Evolutionary conservation across 768 basidiomycete species (phyloP), one percentile per base, ranked within the genome.

Genomic region (Suillus cothurnatus): DNA sequence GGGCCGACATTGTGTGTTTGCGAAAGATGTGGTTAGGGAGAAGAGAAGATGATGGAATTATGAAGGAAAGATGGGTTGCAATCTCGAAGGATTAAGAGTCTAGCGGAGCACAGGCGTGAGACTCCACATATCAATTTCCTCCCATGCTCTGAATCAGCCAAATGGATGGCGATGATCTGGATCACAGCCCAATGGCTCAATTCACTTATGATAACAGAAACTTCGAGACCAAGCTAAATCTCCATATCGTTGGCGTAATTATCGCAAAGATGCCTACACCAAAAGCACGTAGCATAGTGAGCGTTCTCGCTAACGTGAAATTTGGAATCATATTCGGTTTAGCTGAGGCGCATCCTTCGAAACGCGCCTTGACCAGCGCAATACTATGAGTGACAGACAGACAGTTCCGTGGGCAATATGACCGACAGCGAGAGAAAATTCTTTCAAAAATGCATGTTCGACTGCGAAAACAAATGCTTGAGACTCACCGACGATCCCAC

Each of bases 1-100:
- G 78, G 71, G 75, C 71, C 75, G 84, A 77, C 81, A 82, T 84
- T 72, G 68, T 70, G 74, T 68, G 62, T 57, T 59, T 60, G 70
- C 75, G 70, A 77, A 69, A 71, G 71, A 72, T 68, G 73, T 71
- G 69, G 73, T 72, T 76, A 72, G 74, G 79, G 68, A 70, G 70
- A 74, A 72, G 66, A 61, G 71, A 69, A 72, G 71, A 69, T 76
- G 75, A 74, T 79, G 71, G 75, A 71, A 65, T 71, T 71, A 71
- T 58, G 71, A 73, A 73, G 72, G 72, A 71, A 73, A 68, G 73
- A 70, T 72, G 70, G 73, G 73, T 70, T 66, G 43, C 53, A 34
- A 55, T 5, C 11, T 50, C 59, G 71, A 72, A 69, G 70, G 72
- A 75, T 75, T 50, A 71, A 72, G 49, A 63, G 57, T 34, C 28